phyloP scores from a whole-genome alignment of 257 asterid genomes.

The Nicotiana obtusifolia region DNA sequence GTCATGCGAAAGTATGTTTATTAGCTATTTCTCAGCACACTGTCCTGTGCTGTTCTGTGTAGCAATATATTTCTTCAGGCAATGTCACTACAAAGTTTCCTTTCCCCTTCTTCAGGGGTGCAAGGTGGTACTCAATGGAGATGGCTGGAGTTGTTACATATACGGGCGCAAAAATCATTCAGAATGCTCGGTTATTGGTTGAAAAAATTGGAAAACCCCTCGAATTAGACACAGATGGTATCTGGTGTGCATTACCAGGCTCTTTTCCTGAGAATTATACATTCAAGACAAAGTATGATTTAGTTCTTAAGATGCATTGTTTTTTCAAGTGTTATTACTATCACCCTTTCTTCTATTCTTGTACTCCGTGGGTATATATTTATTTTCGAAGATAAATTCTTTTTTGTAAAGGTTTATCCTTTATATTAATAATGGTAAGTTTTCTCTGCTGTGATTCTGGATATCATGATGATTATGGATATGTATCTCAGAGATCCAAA shows the following conservation, averaged over 20 bases:
- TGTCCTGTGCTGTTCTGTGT: background rate
- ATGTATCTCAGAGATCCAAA: constrained; percentile 55
- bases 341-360: background rate
- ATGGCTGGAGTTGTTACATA: constrained; percentile 99
- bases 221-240: constrained; percentile 98
- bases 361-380: background rate
- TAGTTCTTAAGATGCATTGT: constrained; percentile 11
- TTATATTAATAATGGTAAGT: background rate
- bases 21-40: background rate
- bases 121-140: constrained; percentile 99
- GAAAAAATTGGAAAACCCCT: constrained; percentile 98
- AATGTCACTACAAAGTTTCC: constrained; percentile 8
- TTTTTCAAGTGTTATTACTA: background rate
- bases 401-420: background rate
- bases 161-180: constrained; percentile 97
- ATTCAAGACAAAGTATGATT: constrained; percentile 68
- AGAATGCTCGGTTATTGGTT: constrained; percentile 93
- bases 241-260: constrained; percentile 92
- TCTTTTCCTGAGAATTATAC: constrained; percentile 97
- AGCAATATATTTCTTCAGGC: constrained; percentile 5
- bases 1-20: constrained; percentile 94
- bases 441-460: background rate
- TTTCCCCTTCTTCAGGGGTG: constrained; percentile 57
- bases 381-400: background rate
- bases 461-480: constrained; percentile 26